Conservation (phyloP, 768 basidiomycete genomes). For the Serendipita sp. region DNA sequence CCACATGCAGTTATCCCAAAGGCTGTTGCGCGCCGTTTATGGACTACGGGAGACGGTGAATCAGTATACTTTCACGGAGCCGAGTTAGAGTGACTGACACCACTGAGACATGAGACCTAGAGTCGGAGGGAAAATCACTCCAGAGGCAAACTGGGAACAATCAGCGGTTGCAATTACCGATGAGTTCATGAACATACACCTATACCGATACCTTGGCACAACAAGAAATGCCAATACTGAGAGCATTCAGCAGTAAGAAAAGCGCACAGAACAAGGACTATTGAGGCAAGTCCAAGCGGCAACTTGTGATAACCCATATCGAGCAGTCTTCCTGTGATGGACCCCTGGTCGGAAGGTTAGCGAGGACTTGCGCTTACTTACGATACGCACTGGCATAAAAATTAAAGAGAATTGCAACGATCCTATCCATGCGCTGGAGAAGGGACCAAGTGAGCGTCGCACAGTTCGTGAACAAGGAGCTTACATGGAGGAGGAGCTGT, state of each 20-base stretch:
- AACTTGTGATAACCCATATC: constrained; percentile 52
- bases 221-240: constrained; percentile 60
- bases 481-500: constrained; percentile 46
- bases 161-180: neutral
- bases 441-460: neutral
- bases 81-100: constrained; percentile 10
- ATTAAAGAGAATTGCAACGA: constrained; percentile 29
- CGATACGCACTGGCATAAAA: constrained; percentile 14
- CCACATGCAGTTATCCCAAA: constrained; percentile 17
- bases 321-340: constrained; percentile 53
- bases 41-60: neutral
- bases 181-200: constrained; percentile 29
- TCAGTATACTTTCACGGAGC: neutral
- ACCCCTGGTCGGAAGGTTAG: constrained; percentile 22
- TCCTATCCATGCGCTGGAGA: constrained; percentile 58
- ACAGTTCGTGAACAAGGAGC: neutral
- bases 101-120: constrained; percentile 16
- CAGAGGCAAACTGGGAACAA: constrained; percentile 15
- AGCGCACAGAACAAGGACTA: constrained; percentile 36
- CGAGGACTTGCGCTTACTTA: neutral
- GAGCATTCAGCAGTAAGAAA: constrained; percentile 60
- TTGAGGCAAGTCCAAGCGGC: constrained; percentile 33
- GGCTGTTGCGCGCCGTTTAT: constrained; percentile 8
- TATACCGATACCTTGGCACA: constrained; percentile 54
- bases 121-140: constrained; percentile 16